Evolutionary conservation across 2,329 filamentous ascomycete species (phyloP).

Genomic region (Aureobasidium sp.): DNA sequence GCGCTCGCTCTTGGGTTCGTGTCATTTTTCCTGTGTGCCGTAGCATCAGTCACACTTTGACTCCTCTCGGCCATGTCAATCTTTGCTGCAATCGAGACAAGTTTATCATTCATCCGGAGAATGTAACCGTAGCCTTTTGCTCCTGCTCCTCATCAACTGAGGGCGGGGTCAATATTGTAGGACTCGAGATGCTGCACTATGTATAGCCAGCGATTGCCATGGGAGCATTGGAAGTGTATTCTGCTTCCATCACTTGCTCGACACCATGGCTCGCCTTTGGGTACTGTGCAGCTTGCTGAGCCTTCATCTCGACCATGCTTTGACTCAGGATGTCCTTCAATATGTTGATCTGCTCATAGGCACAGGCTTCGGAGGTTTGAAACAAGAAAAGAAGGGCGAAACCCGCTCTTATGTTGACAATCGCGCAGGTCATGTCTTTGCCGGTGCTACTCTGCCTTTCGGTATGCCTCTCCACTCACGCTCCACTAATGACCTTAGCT

Average conservation of each 20-base stretch:
- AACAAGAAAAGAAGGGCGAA: slow-evolving; percentile 17
- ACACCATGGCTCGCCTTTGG: background rate
- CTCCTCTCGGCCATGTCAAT: background rate
- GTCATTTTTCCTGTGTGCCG: background rate
- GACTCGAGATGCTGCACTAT: background rate
- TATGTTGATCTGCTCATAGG: slow-evolving; percentile 41
- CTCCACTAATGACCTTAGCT: background rate
- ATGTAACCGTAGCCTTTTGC: slow-evolving; percentile 1
- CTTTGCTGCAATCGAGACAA: slow-evolving; percentile 5
- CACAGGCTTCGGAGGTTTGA: slow-evolving; percentile 33
- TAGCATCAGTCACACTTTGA: background rate
- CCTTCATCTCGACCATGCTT: background rate
- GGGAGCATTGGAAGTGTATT: background rate
- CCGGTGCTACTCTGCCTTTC: slow-evolving; percentile 41
- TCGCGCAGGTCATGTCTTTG: slow-evolving; percentile 37
- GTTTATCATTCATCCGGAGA: background rate
- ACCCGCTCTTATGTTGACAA: slow-evolving; percentile 11
- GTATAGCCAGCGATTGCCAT: background rate
- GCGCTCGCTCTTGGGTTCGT: background rate
- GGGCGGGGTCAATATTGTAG: background rate
- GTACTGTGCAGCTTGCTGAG: background rate
- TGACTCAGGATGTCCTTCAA: slow-evolving; percentile 24
- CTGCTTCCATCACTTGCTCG: background rate
- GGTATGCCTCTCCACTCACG: slow-evolving; percentile 19
- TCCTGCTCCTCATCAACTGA: slow-evolving; percentile 6